Evolutionary conservation across 1,284 basidiomycete genomes (phyloP), one percentile per base, ranked within the genome.

Genomic region (Porodaedalea pini): DNA sequence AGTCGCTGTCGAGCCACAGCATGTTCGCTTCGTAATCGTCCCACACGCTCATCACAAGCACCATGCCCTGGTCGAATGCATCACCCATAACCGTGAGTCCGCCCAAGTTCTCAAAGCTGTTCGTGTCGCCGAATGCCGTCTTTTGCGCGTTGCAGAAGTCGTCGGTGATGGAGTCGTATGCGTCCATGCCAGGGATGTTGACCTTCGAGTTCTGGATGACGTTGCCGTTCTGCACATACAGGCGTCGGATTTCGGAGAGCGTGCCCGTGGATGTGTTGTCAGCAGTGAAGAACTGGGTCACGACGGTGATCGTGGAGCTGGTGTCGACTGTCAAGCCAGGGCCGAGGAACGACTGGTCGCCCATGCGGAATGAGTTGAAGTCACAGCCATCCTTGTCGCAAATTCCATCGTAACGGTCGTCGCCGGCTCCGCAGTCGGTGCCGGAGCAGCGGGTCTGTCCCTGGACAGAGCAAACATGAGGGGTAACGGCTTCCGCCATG

Each of bases 331-430:
- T 76, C 62, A 65, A 57, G 65, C 76, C 77, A 19, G 66, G 60
- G 25, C 79, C 79, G 68, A 74, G 74, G 76, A 80, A 81, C 55
- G 65, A 68, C 49, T 67, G 68, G 70, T 75, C 68, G 43, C 80
- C 80, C 74, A 78, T 75, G 60, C 79, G 77, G 71, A 66, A 81
- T 45, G 78, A 75, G 75, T 80, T 81, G 75, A 79, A 80, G 65
- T 81, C 79, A 69, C 79, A 80, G 51, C 79, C 79, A 61, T 78
- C 76, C 64, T 73, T 73, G 69, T 80, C 78, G 67, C 78, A 80
- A 58, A 76, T 65, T 50, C 75, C 74, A 62, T 64, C 68, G 68
- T 77, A 75, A 54, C 76, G 70, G 59, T 70, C 60, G 64, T 66
- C 67, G 51, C 66, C 67, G 60, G 68, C 68, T 57, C 71, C 72